These are phyloP conservation scores for Monosporascus sp. DNA, from an alignment of 2,329 filamentous ascomycete species.

Conservation along the genomic window DNA sequence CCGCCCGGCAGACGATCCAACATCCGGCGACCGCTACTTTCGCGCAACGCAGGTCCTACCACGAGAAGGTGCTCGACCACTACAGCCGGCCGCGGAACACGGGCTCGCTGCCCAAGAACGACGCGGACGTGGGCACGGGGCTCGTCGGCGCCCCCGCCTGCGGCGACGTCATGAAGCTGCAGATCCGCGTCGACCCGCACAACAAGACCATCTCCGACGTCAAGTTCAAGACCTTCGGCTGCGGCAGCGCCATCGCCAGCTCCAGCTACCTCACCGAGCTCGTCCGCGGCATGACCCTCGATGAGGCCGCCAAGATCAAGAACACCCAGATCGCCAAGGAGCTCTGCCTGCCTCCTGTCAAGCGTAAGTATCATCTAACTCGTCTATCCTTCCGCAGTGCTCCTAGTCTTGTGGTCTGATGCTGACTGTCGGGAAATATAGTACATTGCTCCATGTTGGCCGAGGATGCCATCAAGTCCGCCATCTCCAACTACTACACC, in stretches of 20 bases:
- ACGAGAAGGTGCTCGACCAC: conserved; percentile 68
- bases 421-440: conserved; percentile 30
- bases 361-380: conserved; percentile 46
- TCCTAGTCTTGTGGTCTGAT: not conserved
- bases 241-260: conserved; percentile 83
- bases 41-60: conserved; percentile 38
- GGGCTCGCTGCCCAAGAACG: conserved; percentile 67
- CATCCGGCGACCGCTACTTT: conserved; percentile 27
- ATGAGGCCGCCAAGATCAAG: conserved; percentile 86
- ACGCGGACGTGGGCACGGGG: conserved; percentile 66
- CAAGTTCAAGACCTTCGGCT: conserved; percentile 82
- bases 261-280: conserved; percentile 93
- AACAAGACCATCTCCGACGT: conserved; percentile 72
- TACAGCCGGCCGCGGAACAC: conserved; percentile 77
- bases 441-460: conserved; percentile 91
- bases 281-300: conserved; percentile 91
- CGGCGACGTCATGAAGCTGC: conserved; percentile 90
- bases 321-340: conserved; percentile 99
- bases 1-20: conserved; percentile 34
- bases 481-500: conserved; percentile 84
- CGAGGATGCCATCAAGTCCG: conserved; percentile 88
- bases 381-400: not conserved
- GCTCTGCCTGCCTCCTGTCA: conserved; percentile 72
- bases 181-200: conserved; percentile 74
- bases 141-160: conserved; percentile 84